Conservation (phyloP, 805 yeast species). For the Candida odintsovae region DNA sequence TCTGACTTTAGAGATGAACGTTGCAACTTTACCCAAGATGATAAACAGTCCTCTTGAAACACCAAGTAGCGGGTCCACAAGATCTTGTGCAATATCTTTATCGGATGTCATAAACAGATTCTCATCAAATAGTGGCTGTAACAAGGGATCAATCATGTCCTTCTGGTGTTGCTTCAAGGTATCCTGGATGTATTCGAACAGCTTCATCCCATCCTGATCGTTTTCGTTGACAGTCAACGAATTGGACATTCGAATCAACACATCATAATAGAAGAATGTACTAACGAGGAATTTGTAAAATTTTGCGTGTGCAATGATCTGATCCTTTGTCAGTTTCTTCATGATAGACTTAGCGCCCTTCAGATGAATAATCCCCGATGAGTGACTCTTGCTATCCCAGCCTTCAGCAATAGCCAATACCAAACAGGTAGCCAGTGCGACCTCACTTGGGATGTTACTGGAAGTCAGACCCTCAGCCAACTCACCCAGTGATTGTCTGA, state of each 20-base stretch:
- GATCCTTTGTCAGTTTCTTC: conserved; percentile 29
- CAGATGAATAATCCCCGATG: conserved; percentile 64
- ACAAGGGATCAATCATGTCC: conserved; percentile 2
- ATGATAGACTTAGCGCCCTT: conserved; percentile 62
- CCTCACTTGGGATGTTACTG: conserved; percentile 49
- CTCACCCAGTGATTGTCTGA: conserved; percentile 55
- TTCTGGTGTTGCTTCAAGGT: conserved; percentile 1
- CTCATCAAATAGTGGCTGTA: conserved; percentile 4
- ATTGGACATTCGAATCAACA: conserved; percentile 59
- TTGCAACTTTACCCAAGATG: conserved; percentile 58
- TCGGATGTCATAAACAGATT: conserved; percentile 1
- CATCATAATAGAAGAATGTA: conserved; percentile 66
- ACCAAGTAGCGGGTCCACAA: conserved; percentile 60
- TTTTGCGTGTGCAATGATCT: conserved; percentile 10
- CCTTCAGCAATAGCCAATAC: conserved; percentile 60
- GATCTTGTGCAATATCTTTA: conserved; percentile 2
- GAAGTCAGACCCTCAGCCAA: conserved; percentile 49
- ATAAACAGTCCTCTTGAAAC: conserved; percentile 61
- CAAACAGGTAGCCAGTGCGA: conserved; percentile 60
- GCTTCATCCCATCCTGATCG: conserved; percentile 3
- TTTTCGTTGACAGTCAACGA: conserved; percentile 35
- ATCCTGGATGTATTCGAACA: background rate
- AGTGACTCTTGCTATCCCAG: conserved; percentile 56
- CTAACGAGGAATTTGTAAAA: conserved; percentile 25
- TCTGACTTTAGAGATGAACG: conserved; percentile 45